Conservation (phyloP, 768 basidiomycete genomes). For the Serpula lacrymans region DNA sequence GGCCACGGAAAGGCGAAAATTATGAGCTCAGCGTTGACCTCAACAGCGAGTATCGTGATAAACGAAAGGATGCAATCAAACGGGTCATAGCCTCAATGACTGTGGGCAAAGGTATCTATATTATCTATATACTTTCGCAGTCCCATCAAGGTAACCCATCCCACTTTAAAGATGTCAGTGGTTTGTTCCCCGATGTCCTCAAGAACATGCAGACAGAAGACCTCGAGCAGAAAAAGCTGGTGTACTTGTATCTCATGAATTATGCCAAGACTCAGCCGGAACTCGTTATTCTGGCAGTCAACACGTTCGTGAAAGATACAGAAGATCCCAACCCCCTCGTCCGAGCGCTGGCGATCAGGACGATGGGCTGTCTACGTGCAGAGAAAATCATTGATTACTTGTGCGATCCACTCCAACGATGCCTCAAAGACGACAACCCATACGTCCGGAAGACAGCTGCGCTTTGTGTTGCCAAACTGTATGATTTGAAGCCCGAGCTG, state of each 20-base stretch:
- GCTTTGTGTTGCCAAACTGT: conserved; percentile 94
- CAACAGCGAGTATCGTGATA: conserved; percentile 94
- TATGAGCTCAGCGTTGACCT: conserved; percentile 96
- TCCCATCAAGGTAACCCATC: conserved; percentile 3
- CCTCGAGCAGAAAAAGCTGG: conserved; percentile 99
- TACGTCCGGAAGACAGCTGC: conserved; percentile 99
- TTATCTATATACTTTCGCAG: conserved; percentile 3
- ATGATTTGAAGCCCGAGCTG: conserved; percentile 93
- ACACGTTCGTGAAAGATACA: conserved; percentile 97
- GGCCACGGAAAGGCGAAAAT: conserved; percentile 84
- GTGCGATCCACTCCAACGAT: conserved; percentile 91
- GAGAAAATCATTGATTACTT: conserved; percentile 99
- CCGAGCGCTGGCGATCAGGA: conserved; percentile 92
- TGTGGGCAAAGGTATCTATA: conserved; percentile 81
- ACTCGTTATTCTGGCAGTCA: conserved; percentile 97
- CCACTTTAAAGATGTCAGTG: conserved; percentile 66
- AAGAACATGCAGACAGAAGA: conserved; percentile 99
- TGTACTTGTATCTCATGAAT: conserved; percentile 99
- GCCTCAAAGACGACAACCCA: conserved; percentile 92
- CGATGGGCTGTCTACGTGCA: conserved; percentile 95
- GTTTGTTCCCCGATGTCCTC: conserved; percentile 95
- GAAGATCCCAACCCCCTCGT: conserved; percentile 97
- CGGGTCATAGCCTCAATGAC: conserved; percentile 98
- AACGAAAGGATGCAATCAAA: conserved; percentile 98
- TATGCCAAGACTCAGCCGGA: conserved; percentile 99